Base-by-base conservation (phyloP, 495 filamentous ascomycete species). In the Trichoderma gamsii region DNA sequence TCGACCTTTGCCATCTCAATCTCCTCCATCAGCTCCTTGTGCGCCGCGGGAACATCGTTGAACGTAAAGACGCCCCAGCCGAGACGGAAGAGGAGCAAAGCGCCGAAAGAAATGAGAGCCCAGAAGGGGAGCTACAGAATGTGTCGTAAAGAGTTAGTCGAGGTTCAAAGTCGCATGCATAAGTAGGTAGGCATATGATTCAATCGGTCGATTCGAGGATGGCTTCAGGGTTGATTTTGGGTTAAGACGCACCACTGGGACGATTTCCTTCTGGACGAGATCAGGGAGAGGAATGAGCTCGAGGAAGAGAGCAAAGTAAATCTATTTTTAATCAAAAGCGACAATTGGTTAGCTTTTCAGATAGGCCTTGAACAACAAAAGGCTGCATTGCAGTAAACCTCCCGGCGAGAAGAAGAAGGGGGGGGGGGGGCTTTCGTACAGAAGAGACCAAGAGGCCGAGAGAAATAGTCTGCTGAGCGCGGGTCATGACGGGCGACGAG, bases 51-150 rank as follows among this genome's bases (percentile, higher is more conserved):
- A 15, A 95, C 92, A 80, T 98, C 92, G 80, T 96, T 92, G 85
- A 99, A 99, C 46, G 93, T 97, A 72, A 96, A 82, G 71, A 99
- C 90, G 49, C 94, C 94, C 82, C 87, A 87, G 65, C 95, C 95
- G 35, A 99, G 86, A 70, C 92, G 92, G 82, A 90, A 92, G 66
- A 98, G 88, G 7, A 99, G 88, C 80, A 93, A 97, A 59, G 93
- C 90, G 79, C 93, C 95, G 78, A 98, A 95, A 64, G 89, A 88
- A 70, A 99, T 92, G 70, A 98, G 81, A 35, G 85, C 87, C 89
- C 93, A 98, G 82, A 97, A 91, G 32, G 95, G 95, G 35, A 98
- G 83, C 93, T 97, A 71, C 73, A 23, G 0, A 49, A 5, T 2
- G 29, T 0, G 16, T 49, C 44, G n/a, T 4, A 49, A 13, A n/a